Conservation (phyloP, 2,329 filamentous ascomycete genomes). For the Paramyrothecium roridum region DNA sequence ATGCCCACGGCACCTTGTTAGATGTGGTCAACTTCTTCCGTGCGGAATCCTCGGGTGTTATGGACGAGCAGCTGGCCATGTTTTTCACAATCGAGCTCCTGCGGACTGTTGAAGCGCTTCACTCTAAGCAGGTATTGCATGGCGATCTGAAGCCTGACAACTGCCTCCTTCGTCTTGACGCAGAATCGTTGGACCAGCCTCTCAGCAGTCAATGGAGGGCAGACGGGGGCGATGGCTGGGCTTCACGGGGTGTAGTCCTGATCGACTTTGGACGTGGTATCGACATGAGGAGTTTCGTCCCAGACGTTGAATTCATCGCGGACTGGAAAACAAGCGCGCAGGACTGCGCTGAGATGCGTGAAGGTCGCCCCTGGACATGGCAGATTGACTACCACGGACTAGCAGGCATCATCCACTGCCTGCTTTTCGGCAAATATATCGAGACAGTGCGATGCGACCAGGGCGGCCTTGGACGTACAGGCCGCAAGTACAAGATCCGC, state of each 20-base stretch:
- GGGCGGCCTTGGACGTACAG: constrained; percentile 53
- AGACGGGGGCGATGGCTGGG: constrained; percentile 76
- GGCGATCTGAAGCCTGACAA: constrained; percentile 97
- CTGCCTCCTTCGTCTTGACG: constrained; percentile 80
- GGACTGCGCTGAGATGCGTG: constrained; percentile 94
- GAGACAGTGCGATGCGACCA: constrained; percentile 64
- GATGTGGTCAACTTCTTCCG: constrained; percentile 88
- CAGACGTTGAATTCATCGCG: constrained; percentile 78
- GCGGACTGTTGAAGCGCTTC: constrained; percentile 83
- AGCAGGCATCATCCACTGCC: constrained; percentile 80
- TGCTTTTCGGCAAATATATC: constrained; percentile 94
- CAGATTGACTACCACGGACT: constrained; percentile 96
- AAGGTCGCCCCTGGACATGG: constrained; percentile 92
- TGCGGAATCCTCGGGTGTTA: constrained; percentile 65
- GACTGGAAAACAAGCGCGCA: constrained; percentile 89
- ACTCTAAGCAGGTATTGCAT: constrained; percentile 76
- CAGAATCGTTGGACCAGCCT: constrained; percentile 32
- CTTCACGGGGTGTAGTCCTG: constrained; percentile 72
- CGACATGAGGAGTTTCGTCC: constrained; percentile 81
- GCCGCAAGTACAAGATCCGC: constrained; percentile 72
- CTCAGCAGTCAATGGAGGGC: constrained; percentile 66
- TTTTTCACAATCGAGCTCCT: constrained; percentile 92
- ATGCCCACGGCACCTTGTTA: constrained; percentile 88
- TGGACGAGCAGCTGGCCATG: constrained; percentile 92
- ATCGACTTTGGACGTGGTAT: constrained; percentile 96